Evolutionary conservation across 768 basidiomycete genomes (phyloP).

Genomic region (Mycena epipterygia): DNA sequence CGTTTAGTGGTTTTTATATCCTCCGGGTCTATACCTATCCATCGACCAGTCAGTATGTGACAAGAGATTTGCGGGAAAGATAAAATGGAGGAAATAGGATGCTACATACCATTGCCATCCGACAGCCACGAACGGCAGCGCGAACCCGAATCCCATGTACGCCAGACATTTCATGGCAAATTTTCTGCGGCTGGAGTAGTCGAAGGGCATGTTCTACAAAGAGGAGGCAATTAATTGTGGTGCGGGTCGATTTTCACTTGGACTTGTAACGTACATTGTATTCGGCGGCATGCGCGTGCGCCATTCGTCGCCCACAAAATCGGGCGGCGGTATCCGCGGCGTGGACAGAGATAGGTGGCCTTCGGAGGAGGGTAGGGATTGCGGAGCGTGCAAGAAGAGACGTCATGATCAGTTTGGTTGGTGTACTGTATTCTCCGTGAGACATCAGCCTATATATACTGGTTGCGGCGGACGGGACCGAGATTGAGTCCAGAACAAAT

Average conservation of each 20-base stretch:
- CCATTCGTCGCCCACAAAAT: not conserved
- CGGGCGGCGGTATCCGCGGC: too few species aligned
- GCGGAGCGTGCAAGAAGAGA: too few species aligned
- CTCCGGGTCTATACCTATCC: conserved; percentile 33
- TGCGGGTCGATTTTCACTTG: too few species aligned
- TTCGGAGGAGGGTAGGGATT: too few species aligned
- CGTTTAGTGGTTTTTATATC: conserved; percentile 32
- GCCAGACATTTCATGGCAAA: conserved; percentile 35
- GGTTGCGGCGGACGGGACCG: too few species aligned
- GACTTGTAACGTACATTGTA: conserved; percentile 24
- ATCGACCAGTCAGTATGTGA: too few species aligned
- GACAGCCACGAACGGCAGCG: conserved; percentile 40
- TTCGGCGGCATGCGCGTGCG: conserved; percentile 16
- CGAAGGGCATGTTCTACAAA: conserved; percentile 39
- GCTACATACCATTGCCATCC: conserved; percentile 38
- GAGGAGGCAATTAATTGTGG: too few species aligned
- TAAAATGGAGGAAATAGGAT: not conserved
- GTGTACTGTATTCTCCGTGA: too few species aligned
- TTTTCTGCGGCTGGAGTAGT: conserved; percentile 29
- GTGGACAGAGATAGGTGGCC: too few species aligned
- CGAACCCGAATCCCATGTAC: conserved; percentile 39
- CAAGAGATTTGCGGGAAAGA: not conserved
- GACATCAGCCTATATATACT: too few species aligned
- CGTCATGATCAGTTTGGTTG: too few species aligned
- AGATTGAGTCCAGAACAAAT: too few species aligned